phyloP scores from a whole-genome alignment of 345 rosid genomes.

The Citrus inodora region DNA sequence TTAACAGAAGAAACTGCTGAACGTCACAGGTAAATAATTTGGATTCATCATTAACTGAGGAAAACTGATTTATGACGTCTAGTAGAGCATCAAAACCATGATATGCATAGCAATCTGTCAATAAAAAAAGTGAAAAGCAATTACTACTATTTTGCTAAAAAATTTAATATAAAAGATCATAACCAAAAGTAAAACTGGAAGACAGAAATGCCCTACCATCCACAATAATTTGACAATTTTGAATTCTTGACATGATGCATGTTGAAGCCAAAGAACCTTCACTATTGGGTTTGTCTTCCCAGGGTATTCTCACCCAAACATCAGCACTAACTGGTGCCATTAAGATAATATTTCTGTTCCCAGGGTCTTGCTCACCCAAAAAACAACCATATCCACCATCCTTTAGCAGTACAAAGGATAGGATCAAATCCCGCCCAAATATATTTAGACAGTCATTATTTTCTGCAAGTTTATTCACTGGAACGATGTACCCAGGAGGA shows the following conservation, averaged over 20 bases:
- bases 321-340: conserved; percentile 58
- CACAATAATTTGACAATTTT: conserved; percentile 46
- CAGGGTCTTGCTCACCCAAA: conserved; percentile 25
- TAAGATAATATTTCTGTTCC: conserved; percentile 35
- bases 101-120: conserved; percentile 50
- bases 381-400: conserved; percentile 35
- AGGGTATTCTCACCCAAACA: conserved; percentile 76
- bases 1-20: conserved; percentile 47
- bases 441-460: conserved; percentile 51
- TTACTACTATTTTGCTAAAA: background rate
- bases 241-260: conserved; percentile 67
- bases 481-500: conserved; percentile 55
- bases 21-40: conserved; percentile 55
- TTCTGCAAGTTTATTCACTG: conserved; percentile 40
- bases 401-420: conserved; percentile 42
- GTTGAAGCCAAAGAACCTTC: conserved; percentile 32
- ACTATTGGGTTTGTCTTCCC: conserved; percentile 25
- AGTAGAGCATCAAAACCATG: conserved; percentile 56
- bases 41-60: conserved; percentile 51
- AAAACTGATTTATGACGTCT: conserved; percentile 57
- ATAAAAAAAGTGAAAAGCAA: conserved; percentile 17
- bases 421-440: conserved; percentile 58
- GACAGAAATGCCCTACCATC: conserved; percentile 54
- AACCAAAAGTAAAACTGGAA: background rate
- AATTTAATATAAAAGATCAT: background rate